Conservation (phyloP, 768 basidiomycete genomes). For the Rhizopogon salebrosus region DNA sequence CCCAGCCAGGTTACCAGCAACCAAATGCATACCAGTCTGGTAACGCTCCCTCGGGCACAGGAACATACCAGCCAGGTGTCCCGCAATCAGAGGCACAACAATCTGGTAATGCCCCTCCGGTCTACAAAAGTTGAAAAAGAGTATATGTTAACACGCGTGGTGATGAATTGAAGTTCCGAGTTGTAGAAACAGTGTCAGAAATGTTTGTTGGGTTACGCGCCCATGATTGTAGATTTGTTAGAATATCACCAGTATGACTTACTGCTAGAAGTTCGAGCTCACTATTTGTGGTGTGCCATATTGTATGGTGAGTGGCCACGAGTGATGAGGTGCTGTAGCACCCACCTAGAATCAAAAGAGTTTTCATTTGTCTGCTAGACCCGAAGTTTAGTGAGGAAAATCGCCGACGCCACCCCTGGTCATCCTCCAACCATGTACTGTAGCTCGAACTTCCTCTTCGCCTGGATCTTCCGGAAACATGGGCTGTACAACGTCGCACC, state of each 20-base stretch:
- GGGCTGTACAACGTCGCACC: slow-evolving; percentile 38
- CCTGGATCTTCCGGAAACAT: slow-evolving; percentile 92
- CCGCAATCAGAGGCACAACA: neutral
- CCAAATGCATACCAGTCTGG: neutral
- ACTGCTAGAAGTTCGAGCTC: too few species aligned
- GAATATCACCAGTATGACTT: neutral
- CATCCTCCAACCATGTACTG: slow-evolving; percentile 82
- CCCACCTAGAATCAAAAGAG: neutral
- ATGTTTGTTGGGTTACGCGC: neutral
- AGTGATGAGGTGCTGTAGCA: neutral
- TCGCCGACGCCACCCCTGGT: slow-evolving; percentile 15
- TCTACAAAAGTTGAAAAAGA: neutral
- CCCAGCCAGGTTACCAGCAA: neutral
- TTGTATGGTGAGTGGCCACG: neutral
- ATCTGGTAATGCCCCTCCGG: neutral
- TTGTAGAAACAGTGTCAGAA: neutral
- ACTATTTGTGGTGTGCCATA: neutral
- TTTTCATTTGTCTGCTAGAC: neutral
- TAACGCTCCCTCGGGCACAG: too few species aligned
- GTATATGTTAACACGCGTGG: neutral
- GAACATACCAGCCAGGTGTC: neutral
- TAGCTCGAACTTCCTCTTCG: slow-evolving; percentile 68
- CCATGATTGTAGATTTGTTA: neutral
- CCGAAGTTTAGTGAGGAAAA: neutral
- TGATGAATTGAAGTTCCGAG: neutral